Evolutionary conservation across 2,329 filamentous ascomycete species (phyloP), one percentile per base, ranked within the genome.

Genomic region (Volutella citrinella): DNA sequence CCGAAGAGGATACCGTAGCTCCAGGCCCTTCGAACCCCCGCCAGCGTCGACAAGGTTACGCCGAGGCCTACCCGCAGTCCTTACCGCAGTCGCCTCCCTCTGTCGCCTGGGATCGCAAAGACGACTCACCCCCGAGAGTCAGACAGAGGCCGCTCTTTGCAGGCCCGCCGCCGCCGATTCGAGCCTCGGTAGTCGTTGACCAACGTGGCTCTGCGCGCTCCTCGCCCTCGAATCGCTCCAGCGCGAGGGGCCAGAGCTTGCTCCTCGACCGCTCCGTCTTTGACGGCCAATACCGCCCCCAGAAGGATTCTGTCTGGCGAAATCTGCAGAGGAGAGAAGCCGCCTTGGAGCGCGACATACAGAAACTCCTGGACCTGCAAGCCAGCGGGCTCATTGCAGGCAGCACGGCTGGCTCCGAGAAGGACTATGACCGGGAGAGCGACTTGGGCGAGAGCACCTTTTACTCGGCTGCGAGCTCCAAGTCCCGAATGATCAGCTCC

Each of bases 141-240:
- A 61, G 52, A 30, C 46, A 46, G 8, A 60, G 51, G 10, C 40
- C 56, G 4, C 59, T 74, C 27, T 76, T 75, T 36, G 49, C 58
- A 4, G 70, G 70, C 2, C 72, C 72, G 1, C 72, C 72, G 1
- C 70, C 72, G 1, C 72, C 72, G 5, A 75, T 76, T 36, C 63
- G 68, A 6, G 73, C 72, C 0, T 57, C 63, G 4, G 38, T 68
- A 14, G 34, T 68, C 4, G 47, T 45, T n/a, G 45, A 38, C 30
- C 43, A 46, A 7, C 33, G 34, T 10, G 16, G 31, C 2, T 32
- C 43, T 9, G 27, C 30, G 11, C 32, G 36, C 6, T 40, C 42
- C 10, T 17, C 15, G 4, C 12, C 27, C 6, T 38, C 44, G 14
- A 43, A 38, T 19, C 44, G 29, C 17, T 42, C 42, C 12, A 45